Conservation (phyloP, 2,329 filamentous ascomycete species). For the Colletotrichum theobromicola region DNA sequence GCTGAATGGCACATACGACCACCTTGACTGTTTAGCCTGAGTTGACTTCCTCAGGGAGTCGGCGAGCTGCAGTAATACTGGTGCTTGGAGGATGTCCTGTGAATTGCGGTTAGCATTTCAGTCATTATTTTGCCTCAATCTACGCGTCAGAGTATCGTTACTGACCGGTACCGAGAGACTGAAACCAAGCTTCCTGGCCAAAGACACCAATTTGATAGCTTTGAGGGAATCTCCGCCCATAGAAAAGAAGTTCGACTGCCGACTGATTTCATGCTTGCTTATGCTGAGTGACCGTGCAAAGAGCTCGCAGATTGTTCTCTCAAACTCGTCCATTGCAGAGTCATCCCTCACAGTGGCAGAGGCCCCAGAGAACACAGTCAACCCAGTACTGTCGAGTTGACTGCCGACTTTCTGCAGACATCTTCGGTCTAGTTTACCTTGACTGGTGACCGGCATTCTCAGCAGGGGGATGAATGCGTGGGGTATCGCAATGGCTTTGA, state of each 20-base stretch:
- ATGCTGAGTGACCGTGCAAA: not conserved
- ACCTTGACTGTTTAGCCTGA: not conserved
- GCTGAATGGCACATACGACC: not conserved
- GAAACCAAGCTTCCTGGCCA: not conserved
- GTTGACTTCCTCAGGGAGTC: not conserved
- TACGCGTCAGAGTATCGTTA: too few species aligned
- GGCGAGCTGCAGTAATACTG: not conserved
- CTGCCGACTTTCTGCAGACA: not conserved
- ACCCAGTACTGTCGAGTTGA: not conserved
- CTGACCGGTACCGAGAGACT: not conserved
- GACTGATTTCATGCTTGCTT: not conserved
- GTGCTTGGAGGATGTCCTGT: not conserved
- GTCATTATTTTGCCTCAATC: not conserved
- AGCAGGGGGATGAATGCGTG: not conserved
- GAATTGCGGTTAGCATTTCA: not conserved
- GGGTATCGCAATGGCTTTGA: not conserved
- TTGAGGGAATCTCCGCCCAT: not conserved
- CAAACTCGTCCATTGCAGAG: not conserved
- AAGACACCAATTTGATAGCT: not conserved
- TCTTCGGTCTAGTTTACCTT: not conserved
- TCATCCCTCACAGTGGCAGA: not conserved
- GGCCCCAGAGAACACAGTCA: not conserved
- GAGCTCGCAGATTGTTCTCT: not conserved
- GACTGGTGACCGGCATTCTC: not conserved
- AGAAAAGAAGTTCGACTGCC: not conserved